phyloP scores from a whole-genome alignment of 805 yeast genomes.

The Suhomyces sp. region DNA sequence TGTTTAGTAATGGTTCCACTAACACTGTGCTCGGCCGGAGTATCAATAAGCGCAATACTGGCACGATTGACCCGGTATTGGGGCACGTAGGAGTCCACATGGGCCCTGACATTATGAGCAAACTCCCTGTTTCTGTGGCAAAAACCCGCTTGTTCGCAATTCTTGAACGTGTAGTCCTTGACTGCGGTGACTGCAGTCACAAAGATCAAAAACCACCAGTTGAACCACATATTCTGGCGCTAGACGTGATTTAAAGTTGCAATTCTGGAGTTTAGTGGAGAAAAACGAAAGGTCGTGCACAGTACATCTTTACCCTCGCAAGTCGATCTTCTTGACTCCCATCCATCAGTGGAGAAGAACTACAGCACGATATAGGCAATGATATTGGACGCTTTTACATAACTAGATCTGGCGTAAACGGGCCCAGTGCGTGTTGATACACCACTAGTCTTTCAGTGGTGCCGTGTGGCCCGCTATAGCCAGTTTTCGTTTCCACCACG shows the following conservation, averaged over 20 bases:
- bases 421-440: background rate
- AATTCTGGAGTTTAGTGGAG: background rate
- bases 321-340: background rate
- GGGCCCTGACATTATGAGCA: conserved; percentile 33
- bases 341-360: background rate
- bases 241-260: background rate
- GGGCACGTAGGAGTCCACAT: conserved; percentile 9
- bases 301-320: background rate
- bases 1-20: conserved; percentile 47
- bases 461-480: background rate
- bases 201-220: conserved; percentile 1
- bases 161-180: conserved; percentile 67
- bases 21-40: conserved; percentile 27
- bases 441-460: background rate
- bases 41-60: conserved; percentile 11
- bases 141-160: conserved; percentile 78
- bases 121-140: conserved; percentile 76
- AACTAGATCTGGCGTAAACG: background rate
- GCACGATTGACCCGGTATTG: conserved; percentile 23
- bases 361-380: background rate
- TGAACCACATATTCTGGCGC: conserved; percentile 1
- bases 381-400: background rate
- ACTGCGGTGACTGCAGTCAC: conserved; percentile 30
- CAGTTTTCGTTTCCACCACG: background rate
- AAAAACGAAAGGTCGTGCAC: background rate